These are phyloP conservation scores for Copromyces sp. DNA, from an alignment of 495 filamentous ascomycete species.

Conservation along the genomic window DNA sequence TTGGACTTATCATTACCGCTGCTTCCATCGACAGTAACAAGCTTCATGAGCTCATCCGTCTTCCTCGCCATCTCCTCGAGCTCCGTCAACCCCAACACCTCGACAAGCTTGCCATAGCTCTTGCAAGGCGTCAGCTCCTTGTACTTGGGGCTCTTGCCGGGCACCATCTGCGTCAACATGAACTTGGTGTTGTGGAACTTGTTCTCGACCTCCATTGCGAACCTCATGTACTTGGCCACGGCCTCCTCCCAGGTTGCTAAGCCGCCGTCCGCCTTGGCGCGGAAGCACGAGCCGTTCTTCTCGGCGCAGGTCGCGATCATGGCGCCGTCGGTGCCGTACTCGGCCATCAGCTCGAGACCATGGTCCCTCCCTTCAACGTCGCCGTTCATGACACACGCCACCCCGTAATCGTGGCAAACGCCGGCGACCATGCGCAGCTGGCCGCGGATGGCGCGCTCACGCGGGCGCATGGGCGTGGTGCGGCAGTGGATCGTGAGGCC, in stretches of 20 bases:
- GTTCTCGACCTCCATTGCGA: constrained; percentile 67
- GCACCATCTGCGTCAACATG: constrained; percentile 70
- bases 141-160: constrained; percentile 59
- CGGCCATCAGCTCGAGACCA: constrained; percentile 52
- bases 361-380: constrained; percentile 67
- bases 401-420: constrained; percentile 69
- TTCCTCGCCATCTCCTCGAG: constrained; percentile 46
- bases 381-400: constrained; percentile 90
- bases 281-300: constrained; percentile 77
- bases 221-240: constrained; percentile 60
- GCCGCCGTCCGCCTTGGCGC: constrained; percentile 51
- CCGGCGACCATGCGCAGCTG: constrained; percentile 71
- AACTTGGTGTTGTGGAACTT: constrained; percentile 87
- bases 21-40: constrained; percentile 38
- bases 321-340: constrained; percentile 80
- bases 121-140: constrained; percentile 44
- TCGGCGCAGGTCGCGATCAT: constrained; percentile 96
- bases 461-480: constrained; percentile 87
- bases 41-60: constrained; percentile 54
- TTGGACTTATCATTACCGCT: constrained; percentile 26
- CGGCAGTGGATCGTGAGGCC: constrained; percentile 91
- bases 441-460: constrained; percentile 76
- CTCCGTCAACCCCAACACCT: constrained; percentile 46
- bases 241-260: constrained; percentile 62
- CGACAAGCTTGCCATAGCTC: constrained; percentile 55